Conservation (phyloP, 2,329 filamentous ascomycete species). For the Beauveria scarabaeidicola region DNA sequence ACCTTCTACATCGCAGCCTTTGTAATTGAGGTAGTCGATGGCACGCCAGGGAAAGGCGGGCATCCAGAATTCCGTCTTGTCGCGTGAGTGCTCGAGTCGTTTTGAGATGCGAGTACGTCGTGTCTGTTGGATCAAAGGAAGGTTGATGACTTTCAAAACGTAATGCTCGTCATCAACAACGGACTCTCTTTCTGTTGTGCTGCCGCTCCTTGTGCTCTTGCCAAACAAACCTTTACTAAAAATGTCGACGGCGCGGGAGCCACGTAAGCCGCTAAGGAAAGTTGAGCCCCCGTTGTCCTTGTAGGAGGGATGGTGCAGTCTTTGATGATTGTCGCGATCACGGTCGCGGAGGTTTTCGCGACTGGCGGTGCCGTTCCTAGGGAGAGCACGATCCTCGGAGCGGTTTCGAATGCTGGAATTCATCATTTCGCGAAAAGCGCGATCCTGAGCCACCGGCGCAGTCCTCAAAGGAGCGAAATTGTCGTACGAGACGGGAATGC, state of each 20-base stretch:
- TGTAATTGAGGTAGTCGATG: conserved; percentile 94
- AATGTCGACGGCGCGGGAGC: conserved; percentile 68
- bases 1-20: conserved; percentile 87
- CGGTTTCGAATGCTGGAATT: conserved; percentile 57
- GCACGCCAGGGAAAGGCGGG: conserved; percentile 90
- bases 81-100: conserved; percentile 73
- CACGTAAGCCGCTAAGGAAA: conserved; percentile 67
- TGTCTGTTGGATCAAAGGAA: conserved; percentile 80
- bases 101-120: conserved; percentile 88
- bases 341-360: conserved; percentile 38
- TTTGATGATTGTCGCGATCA: conserved; percentile 27
- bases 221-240: conserved; percentile 77
- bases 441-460: conserved; percentile 56
- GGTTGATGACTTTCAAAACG: conserved; percentile 73
- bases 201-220: conserved; percentile 66
- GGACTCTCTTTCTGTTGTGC: conserved; percentile 55
- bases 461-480: conserved; percentile 41
- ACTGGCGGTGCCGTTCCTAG: conserved; percentile 34
- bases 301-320: conserved; percentile 44
- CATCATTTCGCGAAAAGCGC: conserved; percentile 61
- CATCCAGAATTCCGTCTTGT: conserved; percentile 99
- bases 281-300: conserved; percentile 54
- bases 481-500: conserved; percentile 22
- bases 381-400: conserved; percentile 57
- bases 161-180: conserved; percentile 75